phyloP scores from a whole-genome alignment of 768 basidiomycete species.

The Megacollybia marginata region DNA sequence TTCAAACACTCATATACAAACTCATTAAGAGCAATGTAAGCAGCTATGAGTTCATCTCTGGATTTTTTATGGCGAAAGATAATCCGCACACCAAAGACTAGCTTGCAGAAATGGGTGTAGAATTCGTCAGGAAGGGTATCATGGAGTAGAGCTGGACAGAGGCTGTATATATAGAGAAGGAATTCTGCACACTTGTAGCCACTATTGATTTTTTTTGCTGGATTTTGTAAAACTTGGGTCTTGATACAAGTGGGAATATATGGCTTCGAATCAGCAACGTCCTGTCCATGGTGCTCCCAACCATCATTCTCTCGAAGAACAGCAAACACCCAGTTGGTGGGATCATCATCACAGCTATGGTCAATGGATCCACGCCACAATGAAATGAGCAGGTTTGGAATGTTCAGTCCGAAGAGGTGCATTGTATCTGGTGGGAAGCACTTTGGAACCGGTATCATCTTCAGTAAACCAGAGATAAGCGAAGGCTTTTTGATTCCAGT shows the following conservation, averaged over 20 bases:
- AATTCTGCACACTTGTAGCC: slow-evolving; percentile 11
- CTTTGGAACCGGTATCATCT: slow-evolving; percentile 1
- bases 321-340: slow-evolving; percentile 18
- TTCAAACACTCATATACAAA: slow-evolving; percentile 10
- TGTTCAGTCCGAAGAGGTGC: too few relatives aligned
- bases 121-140: slow-evolving; percentile 3
- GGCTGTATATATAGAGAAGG: slow-evolving; percentile 5
- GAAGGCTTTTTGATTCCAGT: neutral
- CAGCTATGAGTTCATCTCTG: neutral
- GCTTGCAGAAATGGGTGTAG: slow-evolving; percentile 24
- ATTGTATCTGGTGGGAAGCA: slow-evolving; percentile 5
- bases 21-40: slow-evolving; percentile 1
- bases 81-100: slow-evolving; percentile 18
- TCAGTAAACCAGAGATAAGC: neutral
- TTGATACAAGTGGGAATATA: slow-evolving; percentile 16
- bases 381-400: slow-evolving; percentile 3
- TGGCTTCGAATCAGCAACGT: neutral
- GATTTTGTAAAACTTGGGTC: slow-evolving; percentile 15
- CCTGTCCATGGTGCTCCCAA: slow-evolving; percentile 12
- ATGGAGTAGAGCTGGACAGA: slow-evolving; percentile 6
- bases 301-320: neutral
- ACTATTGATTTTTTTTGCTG: slow-evolving; percentile 21
- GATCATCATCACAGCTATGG: neutral
- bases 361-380: slow-evolving; percentile 10
- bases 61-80: slow-evolving; percentile 12